phyloP scores from a whole-genome alignment of 2,329 filamentous ascomycete genomes.

The Sarocladium brachiariae region DNA sequence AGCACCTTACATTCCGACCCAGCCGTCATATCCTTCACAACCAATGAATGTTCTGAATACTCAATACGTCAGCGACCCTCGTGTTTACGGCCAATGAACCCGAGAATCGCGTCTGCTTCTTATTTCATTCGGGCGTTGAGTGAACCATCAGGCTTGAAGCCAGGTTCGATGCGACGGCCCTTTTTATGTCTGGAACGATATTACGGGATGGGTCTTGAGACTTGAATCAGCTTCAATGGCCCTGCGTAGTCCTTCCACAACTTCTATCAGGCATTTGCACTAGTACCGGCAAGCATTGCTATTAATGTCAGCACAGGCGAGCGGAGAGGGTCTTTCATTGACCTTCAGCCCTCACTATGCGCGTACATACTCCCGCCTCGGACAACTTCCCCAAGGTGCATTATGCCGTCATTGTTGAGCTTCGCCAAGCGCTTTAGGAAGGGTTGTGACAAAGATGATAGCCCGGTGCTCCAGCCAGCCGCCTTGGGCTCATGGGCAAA shows the following conservation, averaged over 20 bases:
- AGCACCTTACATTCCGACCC: neutral
- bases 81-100: conserved; percentile 3
- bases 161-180: neutral
- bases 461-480: conserved; percentile 36
- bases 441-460: conserved; percentile 36
- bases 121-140: neutral
- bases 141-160: neutral
- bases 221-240: conserved; percentile 33
- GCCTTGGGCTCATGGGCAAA: conserved; percentile 37
- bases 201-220: conserved; percentile 28
- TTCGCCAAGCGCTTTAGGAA: conserved; percentile 31
- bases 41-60: conserved; percentile 2
- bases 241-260: conserved; percentile 33
- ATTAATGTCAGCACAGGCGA: conserved; percentile 30
- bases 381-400: conserved; percentile 30
- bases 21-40: neutral
- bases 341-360: too few species aligned
- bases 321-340: conserved; percentile 30
- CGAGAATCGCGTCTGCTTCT: neutral
- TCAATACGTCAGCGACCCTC: neutral
- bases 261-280: conserved; percentile 39
- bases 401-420: conserved; percentile 27
- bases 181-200: too few species aligned
- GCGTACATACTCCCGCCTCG: too few species aligned
- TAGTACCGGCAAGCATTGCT: conserved; percentile 31